Conservation (phyloP, 306 rosid genomes). For the Citrullus amarus region DNA sequence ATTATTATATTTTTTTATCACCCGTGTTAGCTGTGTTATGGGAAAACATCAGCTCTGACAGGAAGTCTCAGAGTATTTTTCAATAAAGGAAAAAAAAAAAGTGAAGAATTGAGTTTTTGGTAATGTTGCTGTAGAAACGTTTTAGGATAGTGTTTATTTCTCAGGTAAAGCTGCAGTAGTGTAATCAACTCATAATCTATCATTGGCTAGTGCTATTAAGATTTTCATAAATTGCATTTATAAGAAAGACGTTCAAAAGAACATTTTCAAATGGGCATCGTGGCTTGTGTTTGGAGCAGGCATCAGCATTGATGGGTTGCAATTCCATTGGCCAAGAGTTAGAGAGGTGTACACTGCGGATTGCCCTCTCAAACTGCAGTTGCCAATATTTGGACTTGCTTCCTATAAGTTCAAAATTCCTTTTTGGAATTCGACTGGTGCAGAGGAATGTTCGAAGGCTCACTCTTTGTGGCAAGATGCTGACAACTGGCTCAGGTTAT, state of each 20-base stretch:
- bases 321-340: slow-evolving; percentile 29
- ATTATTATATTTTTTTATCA: neutral
- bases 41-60: neutral
- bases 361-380: slow-evolving; percentile 34
- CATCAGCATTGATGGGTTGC: slow-evolving; percentile 36
- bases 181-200: neutral
- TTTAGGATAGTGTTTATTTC: neutral
- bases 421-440: slow-evolving; percentile 59
- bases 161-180: neutral
- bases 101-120: neutral
- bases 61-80: neutral
- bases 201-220: neutral
- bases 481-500: slow-evolving; percentile 53
- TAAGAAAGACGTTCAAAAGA: neutral
- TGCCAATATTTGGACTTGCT: slow-evolving; percentile 78
- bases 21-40: neutral
- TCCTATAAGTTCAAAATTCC: slow-evolving; percentile 58
- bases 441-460: slow-evolving; percentile 43
- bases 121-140: neutral
- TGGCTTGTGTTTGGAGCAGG: slow-evolving; percentile 37
- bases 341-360: slow-evolving; percentile 26
- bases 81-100: neutral
- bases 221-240: neutral
- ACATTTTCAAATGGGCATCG: neutral
- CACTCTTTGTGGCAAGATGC: slow-evolving; percentile 56